phyloP scores from a whole-genome alignment of 179 eudicot genomes.

The Beta corolliflora region DNA sequence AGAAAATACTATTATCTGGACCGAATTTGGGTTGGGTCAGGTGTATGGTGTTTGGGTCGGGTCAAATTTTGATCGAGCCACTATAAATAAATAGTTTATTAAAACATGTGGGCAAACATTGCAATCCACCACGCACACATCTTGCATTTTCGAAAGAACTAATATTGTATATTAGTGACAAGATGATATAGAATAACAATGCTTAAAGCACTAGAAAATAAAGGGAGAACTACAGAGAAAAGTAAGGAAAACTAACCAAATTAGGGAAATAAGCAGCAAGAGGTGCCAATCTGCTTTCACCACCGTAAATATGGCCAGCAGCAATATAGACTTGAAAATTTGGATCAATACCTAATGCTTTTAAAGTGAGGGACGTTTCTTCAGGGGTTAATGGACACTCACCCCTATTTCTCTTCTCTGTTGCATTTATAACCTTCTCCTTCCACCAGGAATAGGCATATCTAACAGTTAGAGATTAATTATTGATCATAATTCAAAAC shows the following conservation, averaged over 20 bases:
- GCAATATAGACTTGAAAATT: slow-evolving; percentile 45
- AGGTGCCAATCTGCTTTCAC: slow-evolving; percentile 30
- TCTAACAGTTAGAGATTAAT: slow-evolving; percentile 12
- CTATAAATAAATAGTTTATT: too few relatives aligned
- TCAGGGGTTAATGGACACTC: slow-evolving; percentile 44
- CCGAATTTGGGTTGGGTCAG: too few relatives aligned
- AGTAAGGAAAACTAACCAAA: slow-evolving; percentile 29
- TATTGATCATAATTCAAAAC: not conserved
- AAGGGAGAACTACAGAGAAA: not conserved
- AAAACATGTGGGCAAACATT: too few relatives aligned
- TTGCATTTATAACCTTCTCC: slow-evolving; percentile 42
- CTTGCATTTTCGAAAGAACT: too few relatives aligned
- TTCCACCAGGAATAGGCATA: slow-evolving; percentile 57
- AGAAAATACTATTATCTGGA: too few relatives aligned
- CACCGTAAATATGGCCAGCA: slow-evolving; percentile 42
- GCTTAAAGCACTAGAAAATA: too few relatives aligned
- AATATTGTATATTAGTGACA: too few relatives aligned
- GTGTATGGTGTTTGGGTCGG: too few relatives aligned
- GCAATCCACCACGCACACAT: too few relatives aligned
- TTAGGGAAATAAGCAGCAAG: slow-evolving; percentile 36
- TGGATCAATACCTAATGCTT: slow-evolving; percentile 39
- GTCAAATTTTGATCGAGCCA: too few relatives aligned
- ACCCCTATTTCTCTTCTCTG: slow-evolving; percentile 31
- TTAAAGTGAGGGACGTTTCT: slow-evolving; percentile 37
- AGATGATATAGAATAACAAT: too few relatives aligned